Conservation (phyloP, 2,329 filamentous ascomycete genomes). For the Fusarium abutilonis region DNA sequence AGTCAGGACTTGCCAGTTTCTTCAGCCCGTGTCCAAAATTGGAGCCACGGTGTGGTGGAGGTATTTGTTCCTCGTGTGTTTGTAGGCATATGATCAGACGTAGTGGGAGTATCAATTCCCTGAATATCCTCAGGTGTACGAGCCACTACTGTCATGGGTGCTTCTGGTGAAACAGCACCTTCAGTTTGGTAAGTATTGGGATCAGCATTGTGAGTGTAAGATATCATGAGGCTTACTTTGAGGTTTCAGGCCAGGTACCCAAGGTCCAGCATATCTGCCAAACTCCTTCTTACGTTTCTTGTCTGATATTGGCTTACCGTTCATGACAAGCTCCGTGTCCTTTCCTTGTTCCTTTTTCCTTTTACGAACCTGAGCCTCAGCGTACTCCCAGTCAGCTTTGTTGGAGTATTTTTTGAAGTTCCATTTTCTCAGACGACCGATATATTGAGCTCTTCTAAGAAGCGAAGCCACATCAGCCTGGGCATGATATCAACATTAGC, state of each 20-base stretch:
- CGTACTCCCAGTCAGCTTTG: not conserved
- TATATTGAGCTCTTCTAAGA: not conserved
- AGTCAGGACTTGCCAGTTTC: not conserved
- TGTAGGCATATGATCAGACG: not conserved
- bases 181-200: not conserved
- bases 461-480: not conserved
- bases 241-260: not conserved
- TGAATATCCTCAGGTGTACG: not conserved
- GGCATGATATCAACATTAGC: not conserved
- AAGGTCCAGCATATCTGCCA: not conserved
- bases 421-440: conserved; percentile 5
- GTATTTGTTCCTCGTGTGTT: not conserved
- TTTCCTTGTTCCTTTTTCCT: not conserved
- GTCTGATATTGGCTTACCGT: not conserved
- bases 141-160: not conserved
- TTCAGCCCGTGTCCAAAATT: not conserved
- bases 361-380: not conserved
- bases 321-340: conserved; percentile 1
- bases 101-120: not conserved
- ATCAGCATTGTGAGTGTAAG: no score
- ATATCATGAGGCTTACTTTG: not conserved
- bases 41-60: not conserved
- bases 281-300: conserved; percentile 7
- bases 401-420: conserved; percentile 1
- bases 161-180: not conserved